phyloP scores from a whole-genome alignment of 78 protist genomes.

The Dictyostelium discoideum region dicty_2.7 NC_007090.3:1910501-1911000 shows the following conservation, averaged over 20 bases:
- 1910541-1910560: slow-evolving; percentile 23
- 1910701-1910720: too few species aligned
- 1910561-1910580: slow-evolving; percentile 64
- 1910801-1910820: slow-evolving; percentile 46
- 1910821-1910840: slow-evolving; percentile 56
- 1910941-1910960: slow-evolving; percentile 37
- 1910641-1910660: too few species aligned
- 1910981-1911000: slow-evolving; percentile 53
- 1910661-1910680: too few species aligned
- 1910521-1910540: not conserved
- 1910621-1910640: slow-evolving; percentile 41
- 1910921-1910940: slow-evolving; percentile 44
- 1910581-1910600: slow-evolving; percentile 72
- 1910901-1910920: slow-evolving; percentile 50
- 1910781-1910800: slow-evolving; percentile 58
- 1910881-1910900: not conserved
- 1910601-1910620: slow-evolving; percentile 58
- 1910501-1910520: not conserved
- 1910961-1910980: slow-evolving; percentile 72
- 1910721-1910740: too few species aligned
- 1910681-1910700: too few species aligned
- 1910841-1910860: slow-evolving; percentile 26
- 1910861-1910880: slow-evolving; percentile 40
- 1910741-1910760: slow-evolving; percentile 22
- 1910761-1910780: slow-evolving; percentile 15